A percentile compares a stretch with the other conserved stretches of the same genome.
These are phyloP conservation scores for Elasticomyces elasticus DNA, from an alignment of 495 filamentous ascomycete genomes.

Conservation along the genomic window DNA sequence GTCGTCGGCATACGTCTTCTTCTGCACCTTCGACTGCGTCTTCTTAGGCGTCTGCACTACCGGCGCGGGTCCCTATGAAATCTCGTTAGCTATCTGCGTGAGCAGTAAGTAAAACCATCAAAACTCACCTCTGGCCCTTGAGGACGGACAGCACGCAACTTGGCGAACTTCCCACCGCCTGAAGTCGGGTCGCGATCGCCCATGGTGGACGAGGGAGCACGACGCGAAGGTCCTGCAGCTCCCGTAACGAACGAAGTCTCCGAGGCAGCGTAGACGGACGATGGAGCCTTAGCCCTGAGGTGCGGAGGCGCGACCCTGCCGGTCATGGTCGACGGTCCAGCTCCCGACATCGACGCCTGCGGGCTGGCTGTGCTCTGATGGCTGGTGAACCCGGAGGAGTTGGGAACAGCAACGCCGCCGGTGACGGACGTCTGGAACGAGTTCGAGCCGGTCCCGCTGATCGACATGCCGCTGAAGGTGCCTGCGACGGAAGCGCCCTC, in stretches of 20 bases:
- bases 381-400: not conserved
- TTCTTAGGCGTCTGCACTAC: too few species aligned
- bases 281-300: too few species aligned
- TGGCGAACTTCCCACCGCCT: constrained; percentile 3
- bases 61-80: too few species aligned
- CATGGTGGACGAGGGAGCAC: not conserved
- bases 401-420: constrained; percentile 2
- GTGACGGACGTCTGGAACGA: not conserved
- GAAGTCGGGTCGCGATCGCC: not conserved
- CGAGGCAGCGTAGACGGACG: not conserved
- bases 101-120: not conserved
- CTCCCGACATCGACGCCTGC: not conserved
- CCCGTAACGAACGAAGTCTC: not conserved
- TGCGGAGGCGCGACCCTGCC: not conserved
- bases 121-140: too few species aligned
- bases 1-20: too few species aligned
- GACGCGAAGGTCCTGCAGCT: not conserved
- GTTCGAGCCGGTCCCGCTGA: not conserved
- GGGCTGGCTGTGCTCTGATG: not conserved
- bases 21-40: too few species aligned
- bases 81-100: too few species aligned
- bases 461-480: constrained; percentile 3
- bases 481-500: constrained; percentile 1
- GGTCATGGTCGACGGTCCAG: not conserved
- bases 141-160: not conserved